Evolutionary conservation across 352 stramenopile genomes (phyloP), one percentile per base, ranked within the genome.

Genomic region (Phytopythium mirpurense): DNA sequence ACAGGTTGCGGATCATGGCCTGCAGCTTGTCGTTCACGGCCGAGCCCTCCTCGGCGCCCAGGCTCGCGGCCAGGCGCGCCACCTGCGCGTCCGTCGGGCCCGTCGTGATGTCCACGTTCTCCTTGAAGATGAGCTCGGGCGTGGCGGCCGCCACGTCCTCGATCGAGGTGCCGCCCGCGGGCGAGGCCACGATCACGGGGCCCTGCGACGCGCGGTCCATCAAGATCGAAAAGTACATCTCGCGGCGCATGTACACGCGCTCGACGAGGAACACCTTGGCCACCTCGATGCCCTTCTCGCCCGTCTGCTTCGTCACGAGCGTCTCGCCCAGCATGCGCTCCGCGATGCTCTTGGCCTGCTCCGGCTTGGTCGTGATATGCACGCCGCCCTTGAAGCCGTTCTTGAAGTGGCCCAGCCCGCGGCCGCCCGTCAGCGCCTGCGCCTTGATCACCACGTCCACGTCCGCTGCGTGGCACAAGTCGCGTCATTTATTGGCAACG

Each of bases 191-290:
- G 57, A 99, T 89, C 34, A 99, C 78, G 8, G 96, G 96, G 29
- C 97, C 96, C 62, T 97, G 87, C 61, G 78, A 95, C 16, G 79
- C 86, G 38, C 96, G 91, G 77, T 99, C 97, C 90, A 99, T 98
- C 37, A 99, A 76, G 74, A 99, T 98, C 57, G 86, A 93, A 50
- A 99, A 93, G 78, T 99, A 99, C 82, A 98, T 98, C 78, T 99
- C 97, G 34, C 88, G 78, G 35, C 88, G 78, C 76, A 98, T 96
- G 74, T 97, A 95, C 45, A 98, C 77, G 55, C 91, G 79, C 72
- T 97, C 90, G 60, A 97, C 87, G 46, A 97, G 67, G 63, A 98
- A 92, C 46, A 95, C 84, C 71, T 96, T 95, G 63, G 85, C 72
- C 56, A 93, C 88, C 47, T 92, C 72, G 57, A 96, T 93, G 50